A percentile compares a stretch with the other conserved stretches of the same genome.
These are phyloP conservation scores for Cryphonectria radicalis DNA, from an alignment of 2,329 filamentous ascomycete species.

Conservation along the genomic window DNA sequence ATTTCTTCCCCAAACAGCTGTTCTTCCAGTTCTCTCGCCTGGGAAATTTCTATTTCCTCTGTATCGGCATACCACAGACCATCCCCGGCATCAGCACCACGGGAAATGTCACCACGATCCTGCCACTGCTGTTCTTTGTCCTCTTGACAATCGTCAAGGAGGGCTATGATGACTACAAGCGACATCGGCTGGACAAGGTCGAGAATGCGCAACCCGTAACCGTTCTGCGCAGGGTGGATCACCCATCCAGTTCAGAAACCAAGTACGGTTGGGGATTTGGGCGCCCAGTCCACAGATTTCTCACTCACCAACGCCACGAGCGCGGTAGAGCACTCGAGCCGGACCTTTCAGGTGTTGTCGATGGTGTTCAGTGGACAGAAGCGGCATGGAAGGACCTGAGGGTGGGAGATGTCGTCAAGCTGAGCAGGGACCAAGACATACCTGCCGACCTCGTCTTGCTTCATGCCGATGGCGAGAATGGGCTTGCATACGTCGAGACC, in stretches of 20 bases:
- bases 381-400: slow-evolving; percentile 51
- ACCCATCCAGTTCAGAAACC: slow-evolving; percentile 54
- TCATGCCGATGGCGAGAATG: slow-evolving; percentile 76
- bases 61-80: slow-evolving; percentile 82
- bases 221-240: slow-evolving; percentile 55
- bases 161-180: slow-evolving; percentile 81
- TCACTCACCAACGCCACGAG: not conserved
- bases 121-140: slow-evolving; percentile 76
- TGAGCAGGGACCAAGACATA: slow-evolving; percentile 72
- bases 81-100: slow-evolving; percentile 78
- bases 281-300: not conserved
- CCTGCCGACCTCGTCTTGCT: slow-evolving; percentile 85
- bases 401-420: slow-evolving; percentile 54
- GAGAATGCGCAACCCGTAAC: slow-evolving; percentile 68
- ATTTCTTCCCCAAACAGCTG: slow-evolving; percentile 84
- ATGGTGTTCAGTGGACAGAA: slow-evolving; percentile 55
- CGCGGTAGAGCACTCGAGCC: not conserved
- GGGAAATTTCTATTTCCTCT: slow-evolving; percentile 86
- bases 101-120: slow-evolving; percentile 73
- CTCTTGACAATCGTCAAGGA: slow-evolving; percentile 82
- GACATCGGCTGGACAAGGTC: slow-evolving; percentile 78
- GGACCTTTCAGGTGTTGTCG: slow-evolving; percentile 4
- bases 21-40: slow-evolving; percentile 85
- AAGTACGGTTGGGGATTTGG: slow-evolving; percentile 37
- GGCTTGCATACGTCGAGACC: slow-evolving; percentile 81